Evolutionary conservation across 1,284 basidiomycete species (phyloP).

Genomic region (Puccinia hordei): DNA sequence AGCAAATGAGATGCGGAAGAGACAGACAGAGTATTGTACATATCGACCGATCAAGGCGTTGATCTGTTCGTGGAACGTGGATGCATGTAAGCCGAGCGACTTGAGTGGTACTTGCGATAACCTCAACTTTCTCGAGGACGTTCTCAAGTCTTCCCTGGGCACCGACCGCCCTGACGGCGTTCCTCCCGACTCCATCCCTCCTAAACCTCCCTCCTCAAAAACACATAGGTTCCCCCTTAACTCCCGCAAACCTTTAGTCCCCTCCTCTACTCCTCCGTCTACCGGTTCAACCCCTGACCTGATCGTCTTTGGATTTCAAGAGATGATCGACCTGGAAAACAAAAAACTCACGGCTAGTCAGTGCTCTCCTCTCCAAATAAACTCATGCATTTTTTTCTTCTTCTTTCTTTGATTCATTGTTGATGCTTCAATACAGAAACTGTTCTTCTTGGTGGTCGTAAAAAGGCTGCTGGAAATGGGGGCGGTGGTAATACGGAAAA

Average conservation of each 20-base stretch:
- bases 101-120: slow-evolving; percentile 70
- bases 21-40: slow-evolving; percentile 74
- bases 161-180: too few relatives aligned
- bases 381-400: too few relatives aligned
- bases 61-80: slow-evolving; percentile 91
- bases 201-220: too few relatives aligned
- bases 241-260: too few relatives aligned
- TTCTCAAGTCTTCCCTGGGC: slow-evolving; percentile 67
- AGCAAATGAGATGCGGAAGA: slow-evolving; percentile 75
- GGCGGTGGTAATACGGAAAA: too few relatives aligned
- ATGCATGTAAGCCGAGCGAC: slow-evolving; percentile 78
- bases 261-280: too few relatives aligned
- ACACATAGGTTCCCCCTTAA: too few relatives aligned
- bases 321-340: slow-evolving; percentile 89
- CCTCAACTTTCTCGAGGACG: slow-evolving; percentile 71
- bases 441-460: slow-evolving; percentile 73
- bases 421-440: too few relatives aligned
- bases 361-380: slow-evolving; percentile 55
- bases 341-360: slow-evolving; percentile 81
- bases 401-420: too few relatives aligned
- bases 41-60: slow-evolving; percentile 77
- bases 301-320: slow-evolving; percentile 91
- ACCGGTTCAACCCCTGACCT: slow-evolving; percentile 72
- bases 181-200: too few relatives aligned
- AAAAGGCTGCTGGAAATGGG: slow-evolving; percentile 64